Evolutionary conservation across 1,139 yeast genomes (phyloP), one percentile per base, ranked within the genome.

Genomic region (Wickerhamomyces sp.): DNA sequence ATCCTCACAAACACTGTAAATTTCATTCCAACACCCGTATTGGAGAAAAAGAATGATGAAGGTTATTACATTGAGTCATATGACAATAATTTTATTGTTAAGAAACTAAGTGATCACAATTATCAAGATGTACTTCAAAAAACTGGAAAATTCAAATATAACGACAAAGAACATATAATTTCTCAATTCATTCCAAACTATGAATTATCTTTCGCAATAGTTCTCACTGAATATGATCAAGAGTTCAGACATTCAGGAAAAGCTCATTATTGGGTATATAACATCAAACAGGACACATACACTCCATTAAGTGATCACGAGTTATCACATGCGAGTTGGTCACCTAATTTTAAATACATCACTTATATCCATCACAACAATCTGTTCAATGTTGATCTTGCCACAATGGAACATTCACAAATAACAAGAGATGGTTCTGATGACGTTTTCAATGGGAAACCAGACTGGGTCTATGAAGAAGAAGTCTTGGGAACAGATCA

Each of bases 401-500:
- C 71, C 64, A 43, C 49, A 55, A 35, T 51, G 60, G 42, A 69
- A 59, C 42, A 62, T 59, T 31, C 68, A 42, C 70, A 66, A 49
- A 60, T 91, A 11, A 87, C 97, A 0, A 40, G 51, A 3, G 88
- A 78, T 49, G 96, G 96, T 0, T 72, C 82, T 5, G 57, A 57
- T 1, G 61, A 71, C 30, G 65, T 86, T n/a, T 75, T 78, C 49
- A 87, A 91, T 53, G 99, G 95, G 1, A 81, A 77, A 42, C 83
- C 96, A 0, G 98, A 91, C 52, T 91, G 98, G 98, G 86, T 91
- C 1, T 91, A 91, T 54, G 98, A 91, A 56, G 98, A 93, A 51
- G 98, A 93, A 52, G 88, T 91, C 1, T 57, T 81, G 5, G 68
- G 72, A 0, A 63, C 68, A 6, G 86, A 82, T 45, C 63, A 63